Conservation (phyloP, 345 rosid genomes). For the Mangifera indica region DNA sequence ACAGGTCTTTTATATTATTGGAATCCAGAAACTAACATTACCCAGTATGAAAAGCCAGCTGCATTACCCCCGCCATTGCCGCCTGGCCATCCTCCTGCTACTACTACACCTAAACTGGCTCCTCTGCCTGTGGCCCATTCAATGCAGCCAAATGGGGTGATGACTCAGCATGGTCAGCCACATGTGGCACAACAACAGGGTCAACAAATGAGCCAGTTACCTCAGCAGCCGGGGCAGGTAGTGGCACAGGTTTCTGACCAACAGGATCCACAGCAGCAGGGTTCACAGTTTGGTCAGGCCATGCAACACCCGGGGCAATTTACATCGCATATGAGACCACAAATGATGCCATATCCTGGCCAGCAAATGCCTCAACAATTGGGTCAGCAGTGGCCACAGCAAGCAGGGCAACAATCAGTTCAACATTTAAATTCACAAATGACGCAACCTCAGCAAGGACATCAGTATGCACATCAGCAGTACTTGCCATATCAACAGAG, state of each 20-base stretch:
- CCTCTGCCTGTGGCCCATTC: constrained; percentile 51
- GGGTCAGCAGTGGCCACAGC: constrained; percentile 44
- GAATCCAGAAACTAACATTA: constrained; percentile 92
- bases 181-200: constrained; percentile 46
- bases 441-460: constrained; percentile 45
- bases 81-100: constrained; percentile 49
- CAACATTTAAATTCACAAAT: constrained; percentile 42
- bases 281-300: constrained; percentile 41
- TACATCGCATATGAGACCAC: constrained; percentile 49
- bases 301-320: constrained; percentile 51
- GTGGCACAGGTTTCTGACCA: constrained; percentile 37
- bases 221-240: constrained; percentile 39
- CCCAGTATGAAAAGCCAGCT: constrained; percentile 92
- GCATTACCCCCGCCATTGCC: constrained; percentile 55
- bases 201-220: constrained; percentile 41
- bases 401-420: constrained; percentile 45
- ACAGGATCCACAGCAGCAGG: constrained; percentile 38
- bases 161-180: constrained; percentile 43
- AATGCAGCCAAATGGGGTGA: constrained; percentile 40
- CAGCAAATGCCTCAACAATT: constrained; percentile 58
- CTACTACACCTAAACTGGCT: constrained; percentile 58
- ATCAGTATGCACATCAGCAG: constrained; percentile 57
- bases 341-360: constrained; percentile 58
- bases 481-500: constrained; percentile 59
- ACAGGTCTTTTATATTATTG: constrained; percentile 78